phyloP scores from a whole-genome alignment of 139 green algal species.

The Chlorella sp. region DNA sequence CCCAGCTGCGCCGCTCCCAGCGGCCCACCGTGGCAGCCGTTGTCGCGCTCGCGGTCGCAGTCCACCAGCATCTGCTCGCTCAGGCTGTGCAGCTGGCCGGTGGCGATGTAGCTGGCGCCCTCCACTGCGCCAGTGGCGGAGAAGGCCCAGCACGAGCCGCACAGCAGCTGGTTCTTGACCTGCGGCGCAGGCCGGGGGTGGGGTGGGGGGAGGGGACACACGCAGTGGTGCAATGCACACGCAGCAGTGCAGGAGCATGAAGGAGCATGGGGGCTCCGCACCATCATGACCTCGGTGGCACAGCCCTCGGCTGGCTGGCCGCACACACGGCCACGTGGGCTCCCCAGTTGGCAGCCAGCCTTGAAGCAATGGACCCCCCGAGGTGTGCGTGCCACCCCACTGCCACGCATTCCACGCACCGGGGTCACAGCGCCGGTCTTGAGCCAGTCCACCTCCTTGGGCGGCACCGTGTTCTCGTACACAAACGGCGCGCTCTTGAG shows the following conservation, averaged over 20 bases:
- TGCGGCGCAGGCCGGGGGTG: background rate
- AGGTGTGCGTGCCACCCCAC: too few species aligned
- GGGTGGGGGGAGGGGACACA: background rate
- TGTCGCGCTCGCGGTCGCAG: constrained; percentile 78
- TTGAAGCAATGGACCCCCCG: too few species aligned
- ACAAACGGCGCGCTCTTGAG: constrained; percentile 48
- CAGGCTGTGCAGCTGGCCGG: constrained; percentile 81
- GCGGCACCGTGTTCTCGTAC: constrained; percentile 61
- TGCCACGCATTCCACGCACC: background rate
- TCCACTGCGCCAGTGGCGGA: constrained; percentile 93
- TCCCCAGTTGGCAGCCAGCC: too few species aligned
- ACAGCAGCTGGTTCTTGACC: constrained; percentile 97
- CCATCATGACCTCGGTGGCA: background rate
- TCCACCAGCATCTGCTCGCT: constrained; percentile 95
- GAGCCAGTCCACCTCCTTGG: constrained; percentile 85
- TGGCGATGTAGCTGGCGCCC: constrained; percentile 90
- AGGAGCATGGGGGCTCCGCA: background rate
- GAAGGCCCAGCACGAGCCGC: constrained; percentile 98
- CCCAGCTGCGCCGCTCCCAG: too few species aligned
- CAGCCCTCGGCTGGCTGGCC: background rate
- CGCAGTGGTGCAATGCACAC: background rate
- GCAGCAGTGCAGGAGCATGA: too few species aligned
- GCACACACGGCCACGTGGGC: background rate
- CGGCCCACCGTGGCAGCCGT: constrained; percentile 82
- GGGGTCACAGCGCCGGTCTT: constrained; percentile 81